Evolutionary conservation across 768 basidiomycete species (phyloP).

Genomic region (Leccinum incarnatum): DNA sequence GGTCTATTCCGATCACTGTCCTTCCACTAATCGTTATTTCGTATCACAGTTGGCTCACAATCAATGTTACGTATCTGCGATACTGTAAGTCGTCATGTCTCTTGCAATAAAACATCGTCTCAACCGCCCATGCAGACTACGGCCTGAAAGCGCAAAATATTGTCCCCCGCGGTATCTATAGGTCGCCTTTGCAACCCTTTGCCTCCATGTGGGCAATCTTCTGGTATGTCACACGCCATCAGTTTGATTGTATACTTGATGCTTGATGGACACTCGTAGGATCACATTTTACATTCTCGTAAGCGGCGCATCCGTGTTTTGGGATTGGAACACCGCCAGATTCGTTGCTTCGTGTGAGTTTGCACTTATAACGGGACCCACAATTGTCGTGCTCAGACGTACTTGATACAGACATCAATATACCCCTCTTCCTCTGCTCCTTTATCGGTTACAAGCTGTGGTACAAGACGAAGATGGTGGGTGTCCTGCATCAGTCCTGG

Average conservation of each 20-base stretch:
- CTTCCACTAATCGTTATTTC: slow-evolving; percentile 44
- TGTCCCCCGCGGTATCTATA: slow-evolving; percentile 61
- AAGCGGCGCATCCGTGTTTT: slow-evolving; percentile 61
- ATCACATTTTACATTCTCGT: slow-evolving; percentile 53
- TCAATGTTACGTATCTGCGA: slow-evolving; percentile 70
- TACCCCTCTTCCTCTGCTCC: slow-evolving; percentile 42
- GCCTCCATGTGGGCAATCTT: slow-evolving; percentile 70
- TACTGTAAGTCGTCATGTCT: slow-evolving; percentile 48
- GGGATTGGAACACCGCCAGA: slow-evolving; percentile 50
- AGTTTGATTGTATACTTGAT: slow-evolving; percentile 3
- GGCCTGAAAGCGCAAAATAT: slow-evolving; percentile 40
- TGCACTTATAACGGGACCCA: background rate
- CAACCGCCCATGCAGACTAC: slow-evolving; percentile 4
- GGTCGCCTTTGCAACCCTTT: slow-evolving; percentile 61
- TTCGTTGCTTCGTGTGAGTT: slow-evolving; percentile 46
- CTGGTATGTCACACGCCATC: slow-evolving; percentile 47
- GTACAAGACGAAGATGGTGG: slow-evolving; percentile 22
- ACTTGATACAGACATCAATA: slow-evolving; percentile 35
- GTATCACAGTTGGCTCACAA: slow-evolving; percentile 53
- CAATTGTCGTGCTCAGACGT: background rate
- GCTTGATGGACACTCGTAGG: slow-evolving; percentile 3
- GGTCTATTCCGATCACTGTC: background rate
- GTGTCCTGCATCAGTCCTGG: background rate
- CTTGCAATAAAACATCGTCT: slow-evolving; percentile 34
- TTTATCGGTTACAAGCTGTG: slow-evolving; percentile 44